Evolutionary conservation across 2,329 filamentous ascomycete species (phyloP).

Genomic region (Aspergillus sp.): DNA sequence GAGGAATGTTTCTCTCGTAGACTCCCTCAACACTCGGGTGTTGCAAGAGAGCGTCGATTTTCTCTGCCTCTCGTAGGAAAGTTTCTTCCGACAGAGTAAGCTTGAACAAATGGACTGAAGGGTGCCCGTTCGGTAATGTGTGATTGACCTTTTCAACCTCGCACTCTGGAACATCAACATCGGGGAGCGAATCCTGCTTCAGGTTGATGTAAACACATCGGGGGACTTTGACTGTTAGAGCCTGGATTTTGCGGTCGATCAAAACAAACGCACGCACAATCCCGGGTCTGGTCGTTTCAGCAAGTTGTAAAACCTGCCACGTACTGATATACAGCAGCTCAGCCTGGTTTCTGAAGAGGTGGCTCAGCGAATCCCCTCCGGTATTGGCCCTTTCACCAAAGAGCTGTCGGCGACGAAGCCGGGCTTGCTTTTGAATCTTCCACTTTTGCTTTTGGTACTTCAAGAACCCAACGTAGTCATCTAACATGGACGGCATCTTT

Average conservation of each 20-base stretch:
- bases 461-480: constrained; percentile 85
- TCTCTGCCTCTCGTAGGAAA: constrained; percentile 81
- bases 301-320: constrained; percentile 91
- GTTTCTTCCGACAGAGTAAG: constrained; percentile 84
- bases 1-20: constrained; percentile 89
- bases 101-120: constrained; percentile 91
- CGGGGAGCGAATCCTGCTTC: constrained; percentile 80
- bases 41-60: constrained; percentile 79
- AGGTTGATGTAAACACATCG: constrained; percentile 89
- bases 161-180: constrained; percentile 82
- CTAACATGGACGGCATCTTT: constrained; percentile 77
- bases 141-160: constrained; percentile 90
- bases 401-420: constrained; percentile 79
- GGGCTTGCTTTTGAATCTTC: constrained; percentile 93
- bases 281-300: constrained; percentile 78
- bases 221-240: constrained; percentile 83
- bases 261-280: constrained; percentile 86
- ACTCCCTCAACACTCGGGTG: constrained; percentile 95
- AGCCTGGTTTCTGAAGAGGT: constrained; percentile 86
- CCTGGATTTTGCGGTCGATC: constrained; percentile 89
- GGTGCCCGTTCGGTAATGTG: constrained; percentile 90
- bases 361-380: constrained; percentile 62
- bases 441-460: constrained; percentile 98
- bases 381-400: constrained; percentile 79
- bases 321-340: constrained; percentile 86